phyloP scores from a whole-genome alignment of 2,329 filamentous ascomycete genomes.

The Zasmidium cellare region DNA sequence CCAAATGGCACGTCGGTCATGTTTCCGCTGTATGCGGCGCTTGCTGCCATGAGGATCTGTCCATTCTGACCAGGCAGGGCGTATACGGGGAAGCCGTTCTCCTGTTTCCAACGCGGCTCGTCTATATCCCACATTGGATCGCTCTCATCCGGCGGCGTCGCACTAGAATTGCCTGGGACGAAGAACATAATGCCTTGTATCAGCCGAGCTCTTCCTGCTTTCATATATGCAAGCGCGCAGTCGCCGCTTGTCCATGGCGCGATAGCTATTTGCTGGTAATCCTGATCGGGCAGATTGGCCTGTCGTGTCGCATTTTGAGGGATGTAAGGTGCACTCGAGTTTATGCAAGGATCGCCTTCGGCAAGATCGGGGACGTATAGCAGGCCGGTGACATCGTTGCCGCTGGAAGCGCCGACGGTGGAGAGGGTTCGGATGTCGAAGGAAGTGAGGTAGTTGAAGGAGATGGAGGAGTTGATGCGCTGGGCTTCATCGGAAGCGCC shows the following conservation, averaged over 20 bases:
- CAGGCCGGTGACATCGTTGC: constrained; percentile 70
- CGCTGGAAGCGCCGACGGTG: constrained; percentile 61
- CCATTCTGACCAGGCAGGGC: constrained; percentile 72
- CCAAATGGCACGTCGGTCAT: constrained; percentile 53
- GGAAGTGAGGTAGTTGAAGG: constrained; percentile 37
- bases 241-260: constrained; percentile 79
- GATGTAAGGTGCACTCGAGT: constrained; percentile 64
- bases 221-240: constrained; percentile 74
- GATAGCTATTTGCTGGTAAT: constrained; percentile 75
- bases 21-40: constrained; percentile 76
- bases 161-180: constrained; percentile 46
- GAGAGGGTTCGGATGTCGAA: constrained; percentile 75
- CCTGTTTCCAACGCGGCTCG: constrained; percentile 67
- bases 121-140: constrained; percentile 70
- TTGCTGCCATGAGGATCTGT: constrained; percentile 65
- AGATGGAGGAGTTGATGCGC: constrained; percentile 26
- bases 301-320: constrained; percentile 73
- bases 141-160: constrained; percentile 64
- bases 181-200: constrained; percentile 59
- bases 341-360: constrained; percentile 60
- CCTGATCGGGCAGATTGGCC: constrained; percentile 62
- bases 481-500: constrained; percentile 15
- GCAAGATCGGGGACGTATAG: constrained; percentile 78
- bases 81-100: constrained; percentile 78
- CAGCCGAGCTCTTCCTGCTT: constrained; percentile 60